A percentile compares a stretch with the other conserved stretches of the same genome.
These are phyloP conservation scores for Penium margaritaceum DNA, from an alignment of 139 green algal species.

Conservation along the genomic window DNA sequence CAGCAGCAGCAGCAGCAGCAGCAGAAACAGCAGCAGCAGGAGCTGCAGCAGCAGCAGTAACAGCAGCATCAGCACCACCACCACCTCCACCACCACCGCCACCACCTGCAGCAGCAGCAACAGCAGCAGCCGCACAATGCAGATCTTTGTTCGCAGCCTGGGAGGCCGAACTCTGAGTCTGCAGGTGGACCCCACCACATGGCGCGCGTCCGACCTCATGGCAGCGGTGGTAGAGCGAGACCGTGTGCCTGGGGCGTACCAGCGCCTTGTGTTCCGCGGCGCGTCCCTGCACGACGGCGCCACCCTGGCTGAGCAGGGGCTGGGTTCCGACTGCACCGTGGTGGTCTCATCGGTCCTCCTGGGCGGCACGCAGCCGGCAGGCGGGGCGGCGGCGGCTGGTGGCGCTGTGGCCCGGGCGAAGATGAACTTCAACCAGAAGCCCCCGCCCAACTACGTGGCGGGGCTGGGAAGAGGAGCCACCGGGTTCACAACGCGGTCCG, in stretches of 20 bases:
- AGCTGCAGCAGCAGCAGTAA: background rate
- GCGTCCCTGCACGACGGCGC: too few relatives aligned
- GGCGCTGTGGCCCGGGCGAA: background rate
- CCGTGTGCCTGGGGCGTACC: too few relatives aligned
- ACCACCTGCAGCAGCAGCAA: too few relatives aligned
- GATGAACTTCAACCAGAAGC: conserved; percentile 30
- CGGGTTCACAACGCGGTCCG: conserved; percentile 94
- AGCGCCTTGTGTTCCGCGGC: too few relatives aligned
- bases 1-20: background rate
- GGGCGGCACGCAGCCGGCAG: background rate
- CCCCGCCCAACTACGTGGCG: conserved; percentile 81
- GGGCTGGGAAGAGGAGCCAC: conserved; percentile 87
- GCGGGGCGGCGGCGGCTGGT: too few relatives aligned
- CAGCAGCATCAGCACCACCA: background rate
- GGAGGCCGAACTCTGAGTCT: background rate
- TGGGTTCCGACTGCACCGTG: background rate
- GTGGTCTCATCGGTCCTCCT: background rate
- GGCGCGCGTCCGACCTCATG: background rate
- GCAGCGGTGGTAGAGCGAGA: too few relatives aligned
- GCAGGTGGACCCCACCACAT: background rate
- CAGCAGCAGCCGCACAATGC: too few relatives aligned
- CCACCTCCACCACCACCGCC: background rate
- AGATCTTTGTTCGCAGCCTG: background rate
- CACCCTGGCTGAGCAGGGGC: too few relatives aligned
- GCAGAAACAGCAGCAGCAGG: background rate